These are phyloP conservation scores for Telopea speciosissima DNA, from an alignment of 177 flowering plant genomes.

Conservation along the genomic window DNA sequence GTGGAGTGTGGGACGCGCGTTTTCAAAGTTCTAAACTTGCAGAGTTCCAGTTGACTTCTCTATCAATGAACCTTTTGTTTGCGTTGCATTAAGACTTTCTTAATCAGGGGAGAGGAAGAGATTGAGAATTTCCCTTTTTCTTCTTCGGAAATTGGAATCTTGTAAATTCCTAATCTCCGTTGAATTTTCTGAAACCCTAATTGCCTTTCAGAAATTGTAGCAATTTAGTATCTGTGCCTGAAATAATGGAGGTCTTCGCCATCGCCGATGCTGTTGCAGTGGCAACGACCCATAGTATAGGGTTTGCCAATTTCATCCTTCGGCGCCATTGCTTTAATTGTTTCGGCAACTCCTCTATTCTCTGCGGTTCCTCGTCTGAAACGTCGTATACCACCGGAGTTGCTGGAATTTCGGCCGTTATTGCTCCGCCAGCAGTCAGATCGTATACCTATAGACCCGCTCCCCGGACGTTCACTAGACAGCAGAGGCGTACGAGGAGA, in stretches of 20 bases:
- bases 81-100: too few relatives aligned
- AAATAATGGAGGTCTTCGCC: conserved; percentile 29
- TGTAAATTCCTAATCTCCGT: too few relatives aligned
- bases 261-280: conserved; percentile 27
- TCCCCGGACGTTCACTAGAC: conserved; percentile 33
- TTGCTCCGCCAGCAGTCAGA: conserved; percentile 53
- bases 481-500: conserved; percentile 40
- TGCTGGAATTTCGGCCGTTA: conserved; percentile 31
- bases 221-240: background rate
- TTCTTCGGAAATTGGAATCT: too few relatives aligned
- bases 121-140: too few relatives aligned
- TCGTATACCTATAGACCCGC: conserved; percentile 16
- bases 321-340: conserved; percentile 9
- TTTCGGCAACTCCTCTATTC: conserved; percentile 3
- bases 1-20: too few relatives aligned
- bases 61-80: too few relatives aligned
- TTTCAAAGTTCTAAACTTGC: too few relatives aligned
- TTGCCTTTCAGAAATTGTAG: background rate
- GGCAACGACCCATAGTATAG: conserved; percentile 26
- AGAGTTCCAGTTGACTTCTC: too few relatives aligned
- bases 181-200: too few relatives aligned
- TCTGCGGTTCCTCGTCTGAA: conserved; percentile 12
- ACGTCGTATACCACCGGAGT: conserved; percentile 6
- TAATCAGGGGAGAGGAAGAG: too few relatives aligned
- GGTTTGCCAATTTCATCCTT: conserved; percentile 26